A percentile compares a stretch with the other conserved stretches of the same genome.
Evolutionary conservation across 352 stramenopile genomes (phyloP).

Genomic region (Globisporangium polare): DNA sequence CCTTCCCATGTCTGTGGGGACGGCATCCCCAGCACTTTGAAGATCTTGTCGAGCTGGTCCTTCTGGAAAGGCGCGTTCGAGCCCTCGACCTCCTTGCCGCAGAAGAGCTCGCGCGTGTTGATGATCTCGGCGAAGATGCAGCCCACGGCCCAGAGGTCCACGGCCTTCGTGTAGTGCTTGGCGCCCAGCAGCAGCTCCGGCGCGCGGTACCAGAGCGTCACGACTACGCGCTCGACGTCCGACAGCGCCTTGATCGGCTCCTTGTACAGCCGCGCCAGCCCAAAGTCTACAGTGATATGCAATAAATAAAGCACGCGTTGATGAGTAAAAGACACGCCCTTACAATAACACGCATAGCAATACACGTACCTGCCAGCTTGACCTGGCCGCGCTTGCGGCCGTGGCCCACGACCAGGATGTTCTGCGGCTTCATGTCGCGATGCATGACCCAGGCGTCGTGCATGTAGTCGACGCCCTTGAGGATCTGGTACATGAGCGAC

Average conservation of each 20-base stretch:
- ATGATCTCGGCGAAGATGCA: constrained; percentile 95
- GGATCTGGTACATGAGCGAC: constrained; percentile 91
- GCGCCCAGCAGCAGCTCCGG: constrained; percentile 92
- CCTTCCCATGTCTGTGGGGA: constrained; percentile 82
- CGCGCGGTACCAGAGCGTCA: constrained; percentile 96
- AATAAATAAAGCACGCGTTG: neutral
- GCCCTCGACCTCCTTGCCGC: constrained; percentile 83
- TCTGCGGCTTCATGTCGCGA: constrained; percentile 92
- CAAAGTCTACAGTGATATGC: constrained; percentile 51
- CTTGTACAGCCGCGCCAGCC: constrained; percentile 84
- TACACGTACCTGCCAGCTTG: constrained; percentile 54
- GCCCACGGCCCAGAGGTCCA: constrained; percentile 96
- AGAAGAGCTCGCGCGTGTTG: constrained; percentile 85
- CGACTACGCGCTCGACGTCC: constrained; percentile 90
- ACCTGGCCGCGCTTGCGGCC: constrained; percentile 78
- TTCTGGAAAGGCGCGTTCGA: constrained; percentile 89
- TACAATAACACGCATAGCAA: neutral
- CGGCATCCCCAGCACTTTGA: constrained; percentile 87
- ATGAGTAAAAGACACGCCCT: neutral
- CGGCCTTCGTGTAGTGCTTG: constrained; percentile 91
- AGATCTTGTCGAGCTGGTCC: constrained; percentile 89
- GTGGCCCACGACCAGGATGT: constrained; percentile 90
- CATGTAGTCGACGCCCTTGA: constrained; percentile 92
- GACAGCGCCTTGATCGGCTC: constrained; percentile 87
- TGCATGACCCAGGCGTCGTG: constrained; percentile 93